phyloP scores from a whole-genome alignment of 2,329 filamentous ascomycete genomes.

The Stenocarpella maydis region DNA sequence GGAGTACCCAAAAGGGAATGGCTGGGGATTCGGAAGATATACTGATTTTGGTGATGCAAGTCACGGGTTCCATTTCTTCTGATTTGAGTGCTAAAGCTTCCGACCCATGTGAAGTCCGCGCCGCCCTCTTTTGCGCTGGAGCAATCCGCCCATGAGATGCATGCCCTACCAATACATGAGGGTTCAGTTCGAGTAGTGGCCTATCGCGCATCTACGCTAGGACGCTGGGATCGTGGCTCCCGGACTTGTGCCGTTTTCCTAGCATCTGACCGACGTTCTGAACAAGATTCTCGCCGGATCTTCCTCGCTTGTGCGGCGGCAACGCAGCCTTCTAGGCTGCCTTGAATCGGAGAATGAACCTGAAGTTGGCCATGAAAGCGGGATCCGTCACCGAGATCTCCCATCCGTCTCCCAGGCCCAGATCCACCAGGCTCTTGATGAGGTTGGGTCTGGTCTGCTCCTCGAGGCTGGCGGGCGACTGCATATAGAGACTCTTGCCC shows the following conservation, averaged over 20 bases:
- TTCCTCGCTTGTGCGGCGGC: conserved; percentile 10
- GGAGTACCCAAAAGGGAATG: conserved; percentile 33
- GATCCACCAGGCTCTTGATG: conserved; percentile 75
- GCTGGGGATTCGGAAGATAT: conserved; percentile 24
- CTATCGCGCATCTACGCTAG: too few species aligned
- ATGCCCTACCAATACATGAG: neutral
- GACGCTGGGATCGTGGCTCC: neutral
- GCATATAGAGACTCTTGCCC: conserved; percentile 89
- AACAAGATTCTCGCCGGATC: neutral
- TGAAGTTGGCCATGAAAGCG: conserved; percentile 78
- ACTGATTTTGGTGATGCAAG: conserved; percentile 26
- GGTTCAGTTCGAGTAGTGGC: neutral
- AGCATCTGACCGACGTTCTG: neutral
- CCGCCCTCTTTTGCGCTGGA: neutral
- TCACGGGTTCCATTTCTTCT: conserved; percentile 19
- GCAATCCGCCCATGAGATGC: neutral
- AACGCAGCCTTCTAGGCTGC: conserved; percentile 27
- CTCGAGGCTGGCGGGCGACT: conserved; percentile 81
- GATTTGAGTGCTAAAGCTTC: neutral
- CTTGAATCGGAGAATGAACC: conserved; percentile 62
- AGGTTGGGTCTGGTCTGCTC: conserved; percentile 86
- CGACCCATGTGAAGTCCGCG: neutral
- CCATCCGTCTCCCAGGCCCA: conserved; percentile 79
- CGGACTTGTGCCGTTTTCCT: neutral
- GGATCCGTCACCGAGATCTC: conserved; percentile 93